A percentile compares a stretch with the other conserved stretches of the same genome.
phyloP scores from a whole-genome alignment of 345 rosid species.

The Eucalyptus sideroxylon region DNA sequence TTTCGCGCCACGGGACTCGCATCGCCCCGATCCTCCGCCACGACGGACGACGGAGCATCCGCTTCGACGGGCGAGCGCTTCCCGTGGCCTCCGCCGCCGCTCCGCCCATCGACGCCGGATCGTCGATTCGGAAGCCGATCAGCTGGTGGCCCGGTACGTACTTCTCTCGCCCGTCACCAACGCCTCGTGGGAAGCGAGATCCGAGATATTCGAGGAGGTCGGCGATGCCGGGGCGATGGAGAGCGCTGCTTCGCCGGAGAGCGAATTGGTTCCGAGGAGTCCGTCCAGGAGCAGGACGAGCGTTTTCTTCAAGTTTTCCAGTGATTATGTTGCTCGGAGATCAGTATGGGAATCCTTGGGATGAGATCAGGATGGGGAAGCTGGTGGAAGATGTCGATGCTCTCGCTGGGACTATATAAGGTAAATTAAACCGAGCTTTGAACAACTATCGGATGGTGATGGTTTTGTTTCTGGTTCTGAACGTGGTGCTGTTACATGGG shows the following conservation, averaged over 20 bases:
- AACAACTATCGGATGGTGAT: background rate
- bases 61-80: background rate
- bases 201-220: slow-evolving; percentile 35
- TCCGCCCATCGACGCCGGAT: slow-evolving; percentile 59
- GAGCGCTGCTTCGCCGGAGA: slow-evolving; percentile 1
- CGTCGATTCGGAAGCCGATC: slow-evolving; percentile 61
- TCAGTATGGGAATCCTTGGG: slow-evolving; percentile 83
- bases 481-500: no score
- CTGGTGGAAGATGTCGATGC: slow-evolving; percentile 86
- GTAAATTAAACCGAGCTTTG: background rate
- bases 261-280: slow-evolving; percentile 22
- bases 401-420: slow-evolving; percentile 73
- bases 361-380: slow-evolving; percentile 68
- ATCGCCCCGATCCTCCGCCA: background rate
- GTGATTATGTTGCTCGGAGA: slow-evolving; percentile 58
- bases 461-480: no score
- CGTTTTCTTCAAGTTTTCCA: slow-evolving; percentile 47
- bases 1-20: background rate
- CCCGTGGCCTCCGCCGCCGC: background rate
- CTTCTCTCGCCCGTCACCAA: no score
- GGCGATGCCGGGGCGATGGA: background rate
- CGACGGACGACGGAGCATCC: background rate
- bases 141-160: slow-evolving; percentile 58
- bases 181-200: slow-evolving; percentile 54
- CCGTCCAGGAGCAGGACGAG: slow-evolving; percentile 72